A percentile compares a stretch with the other conserved stretches of the same genome.
These are phyloP conservation scores for Suhomyces panamericanus DNA, from an alignment of 1,139 yeast species.

Conservation along the genomic window DNA sequence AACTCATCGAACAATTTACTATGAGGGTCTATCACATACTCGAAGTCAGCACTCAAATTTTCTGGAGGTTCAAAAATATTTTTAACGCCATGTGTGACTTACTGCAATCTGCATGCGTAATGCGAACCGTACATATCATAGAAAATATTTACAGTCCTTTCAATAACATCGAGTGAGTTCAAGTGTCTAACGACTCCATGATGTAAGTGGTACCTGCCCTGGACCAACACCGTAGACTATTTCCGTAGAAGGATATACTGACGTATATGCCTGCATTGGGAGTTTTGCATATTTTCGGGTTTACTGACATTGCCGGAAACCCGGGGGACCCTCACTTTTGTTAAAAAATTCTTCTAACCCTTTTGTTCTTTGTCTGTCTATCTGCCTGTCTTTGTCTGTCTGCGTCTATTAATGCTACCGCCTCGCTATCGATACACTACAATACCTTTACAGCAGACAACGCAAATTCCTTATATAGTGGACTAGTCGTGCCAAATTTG, in stretches of 20 bases:
- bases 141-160: constrained; percentile 2
- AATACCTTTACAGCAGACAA: constrained; percentile 8
- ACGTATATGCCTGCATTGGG: constrained; percentile 1
- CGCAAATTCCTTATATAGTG: constrained; percentile 11
- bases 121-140: constrained; percentile 2
- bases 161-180: constrained; percentile 4
- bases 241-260: neutral
- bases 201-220: neutral
- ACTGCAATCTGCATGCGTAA: constrained; percentile 5
- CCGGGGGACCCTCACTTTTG: constrained; percentile 7
- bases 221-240: neutral
- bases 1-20: constrained; percentile 2
- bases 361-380: constrained; percentile 9
- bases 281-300: constrained; percentile 4
- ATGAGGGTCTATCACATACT: neutral
- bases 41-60: neutral
- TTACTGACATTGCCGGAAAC: constrained; percentile 3
- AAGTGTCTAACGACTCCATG: constrained; percentile 1
- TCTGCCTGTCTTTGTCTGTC: constrained; percentile 8
- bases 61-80: constrained; percentile 1
- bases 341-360: constrained; percentile 10
- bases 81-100: constrained; percentile 10
- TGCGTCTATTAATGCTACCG: constrained; percentile 12
- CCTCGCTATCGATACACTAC: constrained; percentile 14
- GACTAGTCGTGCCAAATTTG: constrained; percentile 5